These are phyloP conservation scores for Fusarium tjaetaba DNA, from an alignment of 2,329 filamentous ascomycete species.

Conservation along the genomic window DNA sequence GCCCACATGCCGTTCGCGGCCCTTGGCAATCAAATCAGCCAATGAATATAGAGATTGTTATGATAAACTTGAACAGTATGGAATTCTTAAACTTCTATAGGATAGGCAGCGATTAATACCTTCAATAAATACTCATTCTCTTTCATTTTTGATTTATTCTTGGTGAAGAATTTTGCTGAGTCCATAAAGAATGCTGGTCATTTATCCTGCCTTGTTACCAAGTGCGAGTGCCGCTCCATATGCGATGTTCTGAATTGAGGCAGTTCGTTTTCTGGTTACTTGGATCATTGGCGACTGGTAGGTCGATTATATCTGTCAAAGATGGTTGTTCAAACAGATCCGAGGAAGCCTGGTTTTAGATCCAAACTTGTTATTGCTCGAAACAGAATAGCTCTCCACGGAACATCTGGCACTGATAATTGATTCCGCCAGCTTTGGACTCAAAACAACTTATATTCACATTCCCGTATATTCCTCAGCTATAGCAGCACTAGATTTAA, in stretches of 20 bases:
- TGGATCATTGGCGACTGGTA: no score
- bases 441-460: not conserved
- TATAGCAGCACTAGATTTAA: fast-evolving
- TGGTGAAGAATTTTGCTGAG: not conserved
- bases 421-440: not conserved
- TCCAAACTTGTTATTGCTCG: not conserved
- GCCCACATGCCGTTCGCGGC: constrained; percentile 3
- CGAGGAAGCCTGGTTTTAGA: not conserved
- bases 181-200: not conserved
- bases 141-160: not conserved
- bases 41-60: not conserved
- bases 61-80: not conserved
- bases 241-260: not conserved
- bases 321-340: not conserved
- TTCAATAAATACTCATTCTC: no score
- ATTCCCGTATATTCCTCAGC: not conserved
- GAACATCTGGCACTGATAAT: no score
- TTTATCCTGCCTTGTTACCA: not conserved
- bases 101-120: not conserved
- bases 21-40: not conserved
- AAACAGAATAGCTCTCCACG: not conserved
- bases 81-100: not conserved
- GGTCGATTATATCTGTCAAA: fast-evolving
- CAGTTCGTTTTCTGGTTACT: not conserved
- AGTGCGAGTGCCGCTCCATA: not conserved